phyloP scores from a whole-genome alignment of 768 basidiomycete genomes.

The Omphalotus guepiniiformis region DNA sequence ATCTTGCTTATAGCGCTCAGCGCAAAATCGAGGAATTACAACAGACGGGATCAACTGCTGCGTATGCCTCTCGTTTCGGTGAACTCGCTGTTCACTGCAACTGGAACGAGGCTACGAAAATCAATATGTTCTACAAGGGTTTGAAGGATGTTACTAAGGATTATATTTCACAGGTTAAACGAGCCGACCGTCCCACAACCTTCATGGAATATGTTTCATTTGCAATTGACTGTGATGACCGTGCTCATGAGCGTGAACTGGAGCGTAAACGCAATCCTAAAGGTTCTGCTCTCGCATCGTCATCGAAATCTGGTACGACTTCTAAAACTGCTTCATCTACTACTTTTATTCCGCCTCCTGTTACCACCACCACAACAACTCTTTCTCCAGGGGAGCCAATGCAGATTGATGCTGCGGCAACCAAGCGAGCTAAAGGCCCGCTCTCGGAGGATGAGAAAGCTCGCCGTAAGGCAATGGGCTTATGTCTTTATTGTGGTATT shows the following conservation, averaged over 20 bases:
- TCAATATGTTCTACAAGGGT: constrained; percentile 24
- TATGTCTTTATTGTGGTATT: neutral
- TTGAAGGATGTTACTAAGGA: constrained; percentile 26
- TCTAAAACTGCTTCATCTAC: neutral
- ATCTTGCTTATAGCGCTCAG: constrained; percentile 21
- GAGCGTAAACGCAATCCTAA: neutral
- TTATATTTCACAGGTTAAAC: constrained; percentile 13
- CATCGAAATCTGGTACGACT: neutral
- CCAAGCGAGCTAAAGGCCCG: neutral
- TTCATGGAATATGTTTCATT: constrained; percentile 18
- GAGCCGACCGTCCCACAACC: constrained; percentile 13
- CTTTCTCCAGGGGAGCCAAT: neutral
- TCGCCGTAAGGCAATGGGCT: neutral
- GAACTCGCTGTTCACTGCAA: constrained; percentile 23
- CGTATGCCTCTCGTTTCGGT: constrained; percentile 23
- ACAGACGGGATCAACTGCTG: constrained; percentile 26
- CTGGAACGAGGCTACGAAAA: constrained; percentile 28
- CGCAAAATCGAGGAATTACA: constrained; percentile 24
- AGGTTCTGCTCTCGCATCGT: neutral
- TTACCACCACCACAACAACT: neutral
- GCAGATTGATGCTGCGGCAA: neutral
- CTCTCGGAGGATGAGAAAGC: neutral
- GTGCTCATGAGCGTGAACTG: neutral
- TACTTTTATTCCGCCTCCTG: neutral
- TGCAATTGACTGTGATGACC: constrained; percentile 11